Evolutionary conservation across 2,329 filamentous ascomycete genomes (phyloP).

Genomic region (Cercospora janseana): DNA sequence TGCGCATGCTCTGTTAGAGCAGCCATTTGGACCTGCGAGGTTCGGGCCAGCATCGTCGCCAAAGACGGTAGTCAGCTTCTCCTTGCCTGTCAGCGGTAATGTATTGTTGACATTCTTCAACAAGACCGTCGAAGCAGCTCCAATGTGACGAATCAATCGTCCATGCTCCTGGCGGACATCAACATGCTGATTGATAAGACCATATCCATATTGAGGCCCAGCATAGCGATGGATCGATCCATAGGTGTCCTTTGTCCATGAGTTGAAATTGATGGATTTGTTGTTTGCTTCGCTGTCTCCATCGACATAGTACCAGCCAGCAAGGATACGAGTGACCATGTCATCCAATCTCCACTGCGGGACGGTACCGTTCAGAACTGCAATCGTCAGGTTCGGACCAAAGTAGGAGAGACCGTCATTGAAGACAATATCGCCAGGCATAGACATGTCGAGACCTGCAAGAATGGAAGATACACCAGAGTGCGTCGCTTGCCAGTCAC

Average conservation of each 20-base stretch:
- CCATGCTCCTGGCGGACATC: slow-evolving; percentile 78
- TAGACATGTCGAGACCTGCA: slow-evolving; percentile 37
- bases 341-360: slow-evolving; percentile 35
- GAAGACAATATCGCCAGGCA: slow-evolving; percentile 32
- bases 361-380: slow-evolving; percentile 36
- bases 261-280: slow-evolving; percentile 72
- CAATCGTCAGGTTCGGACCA: slow-evolving; percentile 52
- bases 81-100: slow-evolving; percentile 59
- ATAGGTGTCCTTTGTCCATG: slow-evolving; percentile 77
- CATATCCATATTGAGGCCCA: slow-evolving; percentile 54
- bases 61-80: slow-evolving; percentile 71
- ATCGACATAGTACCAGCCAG: slow-evolving; percentile 51
- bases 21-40: slow-evolving; percentile 73
- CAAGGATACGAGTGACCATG: slow-evolving; percentile 36
- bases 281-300: slow-evolving; percentile 52
- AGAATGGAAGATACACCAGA: slow-evolving; percentile 31
- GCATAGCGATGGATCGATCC: slow-evolving; percentile 64
- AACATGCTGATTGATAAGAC: slow-evolving; percentile 72
- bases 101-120: slow-evolving; percentile 59
- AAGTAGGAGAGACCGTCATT: slow-evolving; percentile 27
- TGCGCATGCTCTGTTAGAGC: slow-evolving; percentile 63
- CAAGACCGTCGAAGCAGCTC: slow-evolving; percentile 71
- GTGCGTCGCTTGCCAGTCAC: slow-evolving; percentile 46
- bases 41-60: slow-evolving; percentile 81
- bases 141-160: slow-evolving; percentile 69